Evolutionary conservation across 352 stramenopile species (phyloP).

Genomic region (Blastocystis sp.): DNA sequence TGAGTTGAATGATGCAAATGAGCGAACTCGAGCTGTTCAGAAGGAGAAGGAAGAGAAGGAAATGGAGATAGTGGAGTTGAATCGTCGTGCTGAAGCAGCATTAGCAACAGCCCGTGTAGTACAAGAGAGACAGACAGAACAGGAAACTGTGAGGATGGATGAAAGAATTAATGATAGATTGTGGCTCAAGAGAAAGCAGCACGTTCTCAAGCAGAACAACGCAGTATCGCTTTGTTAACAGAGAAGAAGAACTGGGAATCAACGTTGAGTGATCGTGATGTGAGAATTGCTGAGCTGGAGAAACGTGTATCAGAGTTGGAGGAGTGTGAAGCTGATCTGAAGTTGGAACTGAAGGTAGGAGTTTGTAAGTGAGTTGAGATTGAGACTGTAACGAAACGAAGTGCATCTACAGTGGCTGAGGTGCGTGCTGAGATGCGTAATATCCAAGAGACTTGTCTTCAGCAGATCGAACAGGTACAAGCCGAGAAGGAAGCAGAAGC

Average conservation of each 20-base stretch:
- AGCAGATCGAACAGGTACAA: conserved; percentile 19
- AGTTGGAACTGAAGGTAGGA: conserved; percentile 7
- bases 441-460: conserved; percentile 10
- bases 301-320: neutral
- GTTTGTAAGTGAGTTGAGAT: neutral
- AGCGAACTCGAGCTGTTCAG: conserved; percentile 19
- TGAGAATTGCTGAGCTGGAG: neutral
- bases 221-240: neutral
- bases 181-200: neutral
- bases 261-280: neutral
- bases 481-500: conserved; percentile 30
- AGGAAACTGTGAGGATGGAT: neutral
- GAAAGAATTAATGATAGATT: neutral
- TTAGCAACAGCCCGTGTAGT: neutral
- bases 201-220: conserved; percentile 3
- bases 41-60: conserved; percentile 52
- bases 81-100: neutral
- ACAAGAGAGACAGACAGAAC: neutral
- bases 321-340: neutral
- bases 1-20: conserved; percentile 43
- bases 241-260: neutral
- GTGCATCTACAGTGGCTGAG: conserved; percentile 20
- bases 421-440: conserved; percentile 50
- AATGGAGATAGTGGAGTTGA: neutral
- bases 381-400: neutral